Percentiles rank a stretch among this genome's conserved stretches.
These are phyloP conservation scores for Phytophthora hibernalis DNA, from an alignment of 352 stramenopile species.

Conservation along the genomic window DNA sequence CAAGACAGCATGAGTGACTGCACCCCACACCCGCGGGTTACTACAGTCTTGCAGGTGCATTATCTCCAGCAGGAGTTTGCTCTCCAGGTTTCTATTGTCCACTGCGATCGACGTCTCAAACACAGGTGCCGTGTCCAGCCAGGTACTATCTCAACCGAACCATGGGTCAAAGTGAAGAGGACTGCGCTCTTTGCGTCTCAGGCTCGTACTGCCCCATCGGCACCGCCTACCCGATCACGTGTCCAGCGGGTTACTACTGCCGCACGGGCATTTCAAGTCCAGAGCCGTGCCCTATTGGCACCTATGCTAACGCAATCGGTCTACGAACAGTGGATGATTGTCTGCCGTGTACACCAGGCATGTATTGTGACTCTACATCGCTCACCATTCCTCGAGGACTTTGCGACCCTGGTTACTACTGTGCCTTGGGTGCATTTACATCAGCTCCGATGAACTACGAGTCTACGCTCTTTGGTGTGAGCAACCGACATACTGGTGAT, in stretches of 20 bases:
- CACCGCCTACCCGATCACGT: constrained; percentile 67
- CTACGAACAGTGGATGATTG: constrained; percentile 89
- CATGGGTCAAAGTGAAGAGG: constrained; percentile 65
- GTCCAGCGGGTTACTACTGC: constrained; percentile 89
- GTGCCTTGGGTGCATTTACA: constrained; percentile 87
- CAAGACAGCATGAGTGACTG: constrained; percentile 80
- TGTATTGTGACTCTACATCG: constrained; percentile 91
- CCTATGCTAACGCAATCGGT: constrained; percentile 83
- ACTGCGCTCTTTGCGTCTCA: constrained; percentile 78
- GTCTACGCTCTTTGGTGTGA: constrained; percentile 68
- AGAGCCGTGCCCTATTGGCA: constrained; percentile 91
- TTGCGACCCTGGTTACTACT: constrained; percentile 94
- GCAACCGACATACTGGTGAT: constrained; percentile 67
- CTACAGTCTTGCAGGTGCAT: constrained; percentile 68
- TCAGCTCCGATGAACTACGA: constrained; percentile 89
- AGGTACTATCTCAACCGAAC: constrained; percentile 80
- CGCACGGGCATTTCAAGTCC: constrained; percentile 77
- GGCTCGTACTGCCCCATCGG: constrained; percentile 74
- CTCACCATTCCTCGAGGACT: constrained; percentile 75
- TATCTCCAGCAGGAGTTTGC: constrained; percentile 67
- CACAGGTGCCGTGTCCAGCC: constrained; percentile 78
- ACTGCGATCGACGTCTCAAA: constrained; percentile 63
- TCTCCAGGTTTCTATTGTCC: constrained; percentile 90
- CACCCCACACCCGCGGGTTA: constrained; percentile 75
- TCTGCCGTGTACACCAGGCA: constrained; percentile 84